Percentiles rank a stretch among this genome's conserved stretches.
Conservation (phyloP, 768 basidiomycete species). For the Suillus sp. region DNA sequence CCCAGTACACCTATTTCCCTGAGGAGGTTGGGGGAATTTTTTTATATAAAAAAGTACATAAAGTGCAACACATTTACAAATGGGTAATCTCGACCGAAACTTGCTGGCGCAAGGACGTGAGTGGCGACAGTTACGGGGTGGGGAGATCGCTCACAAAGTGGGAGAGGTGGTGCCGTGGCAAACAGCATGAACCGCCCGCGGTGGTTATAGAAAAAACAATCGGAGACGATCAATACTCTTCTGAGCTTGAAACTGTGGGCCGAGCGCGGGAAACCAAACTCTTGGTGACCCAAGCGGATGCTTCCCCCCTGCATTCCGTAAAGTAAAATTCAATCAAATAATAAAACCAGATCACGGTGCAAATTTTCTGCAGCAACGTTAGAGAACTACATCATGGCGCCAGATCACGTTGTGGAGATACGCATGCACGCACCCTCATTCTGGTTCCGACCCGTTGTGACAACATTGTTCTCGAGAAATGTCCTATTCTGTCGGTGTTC, state of each 20-base stretch:
- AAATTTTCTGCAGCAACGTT: not conserved
- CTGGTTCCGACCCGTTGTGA: not conserved
- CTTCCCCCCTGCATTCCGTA: constrained; percentile 6
- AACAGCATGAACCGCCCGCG: not conserved
- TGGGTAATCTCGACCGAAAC: not conserved
- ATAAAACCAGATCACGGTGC: not conserved
- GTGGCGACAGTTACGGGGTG: not conserved
- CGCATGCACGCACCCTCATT: constrained; percentile 1
- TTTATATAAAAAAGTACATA: not conserved
- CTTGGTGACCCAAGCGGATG: not conserved
- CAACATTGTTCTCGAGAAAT: not conserved
- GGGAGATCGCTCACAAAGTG: not conserved
- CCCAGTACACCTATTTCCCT: not conserved
- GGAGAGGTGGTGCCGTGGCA: constrained; percentile 1
- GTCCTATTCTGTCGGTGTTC: not conserved
- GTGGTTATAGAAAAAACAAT: constrained; percentile 4
- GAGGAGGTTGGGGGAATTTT: not conserved
- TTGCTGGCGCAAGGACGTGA: not conserved
- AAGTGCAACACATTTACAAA: not conserved
- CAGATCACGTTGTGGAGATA: not conserved
- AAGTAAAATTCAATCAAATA: constrained; percentile 2
- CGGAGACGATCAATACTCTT: constrained; percentile 3
- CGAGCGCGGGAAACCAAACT: constrained; percentile 4
- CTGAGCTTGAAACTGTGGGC: constrained; percentile 7
- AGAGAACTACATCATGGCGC: not conserved